Conservation (phyloP, 179 eudicot genomes). For the Silene vulgaris region DNA sequence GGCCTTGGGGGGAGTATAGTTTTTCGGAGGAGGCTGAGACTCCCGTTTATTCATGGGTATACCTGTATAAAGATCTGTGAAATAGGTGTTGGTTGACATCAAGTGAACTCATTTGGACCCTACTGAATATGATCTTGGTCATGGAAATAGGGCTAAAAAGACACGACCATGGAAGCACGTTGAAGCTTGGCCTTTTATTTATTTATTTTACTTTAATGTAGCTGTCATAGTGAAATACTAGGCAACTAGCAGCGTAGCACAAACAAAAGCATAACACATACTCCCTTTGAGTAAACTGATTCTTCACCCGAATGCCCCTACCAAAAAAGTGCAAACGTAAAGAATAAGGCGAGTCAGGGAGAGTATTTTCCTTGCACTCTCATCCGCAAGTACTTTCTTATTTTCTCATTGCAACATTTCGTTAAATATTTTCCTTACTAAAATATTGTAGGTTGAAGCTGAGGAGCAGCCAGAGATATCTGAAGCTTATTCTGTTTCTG, state of each 20-base stretch:
- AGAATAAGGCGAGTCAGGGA: no score
- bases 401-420: neutral
- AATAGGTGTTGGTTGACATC: neutral
- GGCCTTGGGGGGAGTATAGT: neutral
- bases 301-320: no score
- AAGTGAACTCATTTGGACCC: neutral
- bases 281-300: no score
- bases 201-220: neutral
- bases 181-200: neutral
- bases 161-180: neutral
- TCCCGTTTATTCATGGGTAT: neutral
- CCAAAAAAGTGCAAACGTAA: no score
- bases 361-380: no score
- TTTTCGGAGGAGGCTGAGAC: neutral
- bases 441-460: constrained; percentile 71
- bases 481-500: constrained; percentile 77
- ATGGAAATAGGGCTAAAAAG: neutral
- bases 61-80: neutral
- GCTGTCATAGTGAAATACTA: neutral
- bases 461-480: constrained; percentile 95
- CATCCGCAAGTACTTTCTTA: neutral
- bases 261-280: neutral
- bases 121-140: neutral
- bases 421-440: neutral
- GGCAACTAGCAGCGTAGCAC: neutral